Base-by-base conservation (phyloP, 106 monocot species). In the Vanilla planifolia region DNA sequence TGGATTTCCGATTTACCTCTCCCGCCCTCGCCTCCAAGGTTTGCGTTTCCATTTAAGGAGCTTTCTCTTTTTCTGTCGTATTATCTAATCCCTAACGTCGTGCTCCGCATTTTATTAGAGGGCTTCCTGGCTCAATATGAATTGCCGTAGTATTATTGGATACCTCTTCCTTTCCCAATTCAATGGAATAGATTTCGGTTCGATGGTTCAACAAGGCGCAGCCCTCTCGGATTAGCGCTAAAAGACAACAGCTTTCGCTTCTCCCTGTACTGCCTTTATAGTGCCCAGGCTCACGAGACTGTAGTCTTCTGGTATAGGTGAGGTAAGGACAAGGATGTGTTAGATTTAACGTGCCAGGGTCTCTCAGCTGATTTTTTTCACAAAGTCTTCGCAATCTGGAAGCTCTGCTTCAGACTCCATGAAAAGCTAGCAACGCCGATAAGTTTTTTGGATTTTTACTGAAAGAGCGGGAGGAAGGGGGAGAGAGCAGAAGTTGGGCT, bases 151-250 rank as follows among this genome's bases (percentile, higher is more conserved):
- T 29, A 53, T 16, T n/a, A 22, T 32, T 32, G 29, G 2, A 25
- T 29, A 8, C 11, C 17, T 3, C 9, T n/a, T 0, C 21, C 0
- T 35, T 21, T 57, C 22, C 33, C 2, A 57, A 57, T 33, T 57
- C 57, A 57, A 57, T 57, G 57, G 57, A 5, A 35, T 20, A 17
- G 21, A 57, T n/a, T 36, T 57, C 57, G 9, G 21, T 57, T 57
- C 21, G 2, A 57, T 33, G 26, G 56, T 34, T 56, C 32, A 56
- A 56, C 56, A 1, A 19, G 17, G 26, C 15, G 33, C 34, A 17
- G 56, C 56, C 56, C 10, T 35, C 19, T 35, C 19, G 33, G 7
- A 0, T 35, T n/a, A 34, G 20, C 34, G 57, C 35, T 57, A 19
- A 57, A 57, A 19, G 57, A 36, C 9, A 21, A 5, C 17, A 16